phyloP scores from a whole-genome alignment of 148 eudicot species.

The Nepenthes gracilis region DNA sequence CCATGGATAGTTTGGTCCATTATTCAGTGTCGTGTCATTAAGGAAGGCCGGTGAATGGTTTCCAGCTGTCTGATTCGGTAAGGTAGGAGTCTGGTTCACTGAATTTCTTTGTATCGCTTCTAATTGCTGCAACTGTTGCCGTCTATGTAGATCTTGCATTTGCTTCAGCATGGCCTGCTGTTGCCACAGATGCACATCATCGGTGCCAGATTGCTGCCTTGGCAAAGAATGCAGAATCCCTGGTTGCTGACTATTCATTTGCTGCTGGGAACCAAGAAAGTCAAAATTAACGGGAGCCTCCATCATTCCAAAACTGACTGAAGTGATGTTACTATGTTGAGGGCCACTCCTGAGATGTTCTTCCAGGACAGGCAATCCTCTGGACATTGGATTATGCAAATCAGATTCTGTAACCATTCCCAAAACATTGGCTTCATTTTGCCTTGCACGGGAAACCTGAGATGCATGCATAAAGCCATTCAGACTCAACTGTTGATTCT shows the following conservation, averaged over 20 bases:
- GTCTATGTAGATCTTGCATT: conserved; percentile 51
- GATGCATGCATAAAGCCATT: conserved; percentile 46
- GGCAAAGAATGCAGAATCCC: conserved; percentile 25
- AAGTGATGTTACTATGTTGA: conserved; percentile 17
- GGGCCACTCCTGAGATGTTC: conserved; percentile 22
- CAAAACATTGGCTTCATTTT: conserved; percentile 58
- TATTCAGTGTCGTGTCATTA: conserved; percentile 22
- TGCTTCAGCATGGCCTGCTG: conserved; percentile 44
- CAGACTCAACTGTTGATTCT: conserved; percentile 33
- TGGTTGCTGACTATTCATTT: conserved; percentile 27
- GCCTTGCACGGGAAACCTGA: conserved; percentile 35
- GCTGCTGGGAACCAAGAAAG: conserved; percentile 45
- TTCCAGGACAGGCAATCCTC: conserved; percentile 28
- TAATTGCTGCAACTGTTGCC: conserved; percentile 39
- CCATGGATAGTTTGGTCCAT: conserved; percentile 6
- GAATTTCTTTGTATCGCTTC: conserved; percentile 31
- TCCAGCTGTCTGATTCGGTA: conserved; percentile 18
- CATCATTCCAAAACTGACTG: conserved; percentile 26
- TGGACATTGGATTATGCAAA: conserved; percentile 30
- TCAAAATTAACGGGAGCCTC: conserved; percentile 37
- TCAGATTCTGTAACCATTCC: conserved; percentile 53
- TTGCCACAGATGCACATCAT: conserved; percentile 38
- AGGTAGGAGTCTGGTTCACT: conserved; percentile 22
- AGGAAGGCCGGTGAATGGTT: conserved; percentile 17
- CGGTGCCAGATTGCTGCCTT: conserved; percentile 23